Evolutionary conservation across 768 basidiomycete species (phyloP).

Genomic region (Suillus luteus): DNA sequence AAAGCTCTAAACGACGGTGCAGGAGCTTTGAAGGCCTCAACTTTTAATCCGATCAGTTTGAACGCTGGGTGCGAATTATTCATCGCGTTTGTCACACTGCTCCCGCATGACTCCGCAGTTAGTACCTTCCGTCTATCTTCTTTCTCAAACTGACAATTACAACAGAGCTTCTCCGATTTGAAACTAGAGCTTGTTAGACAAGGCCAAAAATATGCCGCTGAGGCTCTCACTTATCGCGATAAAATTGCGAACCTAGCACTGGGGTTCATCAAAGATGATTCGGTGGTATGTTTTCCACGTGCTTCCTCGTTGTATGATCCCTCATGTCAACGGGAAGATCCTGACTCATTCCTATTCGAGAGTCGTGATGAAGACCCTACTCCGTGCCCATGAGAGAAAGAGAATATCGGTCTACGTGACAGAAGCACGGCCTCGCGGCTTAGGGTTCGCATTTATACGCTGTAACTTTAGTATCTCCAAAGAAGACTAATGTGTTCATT

Average conservation of each 20-base stretch:
- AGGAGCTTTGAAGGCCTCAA: conserved; percentile 56
- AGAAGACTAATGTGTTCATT: conserved; percentile 12
- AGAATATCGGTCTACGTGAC: conserved; percentile 97
- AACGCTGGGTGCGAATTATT: conserved; percentile 92
- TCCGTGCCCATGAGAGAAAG: conserved; percentile 88
- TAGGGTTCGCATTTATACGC: conserved; percentile 60
- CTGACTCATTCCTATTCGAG: conserved; percentile 96
- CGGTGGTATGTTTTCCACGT: conserved; percentile 58
- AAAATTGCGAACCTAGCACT: conserved; percentile 90
- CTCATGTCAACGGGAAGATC: conserved; percentile 55
- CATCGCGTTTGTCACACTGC: conserved; percentile 83
- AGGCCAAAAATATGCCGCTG: conserved; percentile 73
- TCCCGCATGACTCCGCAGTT: conserved; percentile 81
- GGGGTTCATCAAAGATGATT: conserved; percentile 94
- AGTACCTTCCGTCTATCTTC: conserved; percentile 33
- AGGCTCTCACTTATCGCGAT: conserved; percentile 82
- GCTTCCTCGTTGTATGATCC: conserved; percentile 16
- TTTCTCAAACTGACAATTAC: conserved; percentile 9
- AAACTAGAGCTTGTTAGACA: conserved; percentile 83
- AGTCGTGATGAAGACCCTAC: conserved; percentile 90
- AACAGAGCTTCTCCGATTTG: conserved; percentile 78
- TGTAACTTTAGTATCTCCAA: conserved; percentile 14
- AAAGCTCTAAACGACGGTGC: conserved; percentile 80
- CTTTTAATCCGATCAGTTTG: conserved; percentile 78
- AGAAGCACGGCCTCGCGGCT: conserved; percentile 87